A percentile compares a stretch with the other conserved stretches of the same genome.
Conservation (phyloP, 345 rosid species). For the Hibiscus tridactylites region DNA sequence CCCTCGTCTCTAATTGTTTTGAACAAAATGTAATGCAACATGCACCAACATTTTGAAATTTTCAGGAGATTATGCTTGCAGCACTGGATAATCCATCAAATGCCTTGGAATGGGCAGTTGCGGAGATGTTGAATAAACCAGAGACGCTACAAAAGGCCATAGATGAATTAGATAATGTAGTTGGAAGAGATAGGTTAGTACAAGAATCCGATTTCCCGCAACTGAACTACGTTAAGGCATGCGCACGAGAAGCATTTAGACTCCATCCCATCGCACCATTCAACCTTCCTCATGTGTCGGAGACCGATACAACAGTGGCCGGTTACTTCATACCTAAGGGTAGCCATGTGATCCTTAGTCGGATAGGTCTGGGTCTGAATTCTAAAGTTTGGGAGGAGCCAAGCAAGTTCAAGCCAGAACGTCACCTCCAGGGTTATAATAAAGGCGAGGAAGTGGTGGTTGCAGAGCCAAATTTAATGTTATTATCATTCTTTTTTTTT, state of each 20-base stretch:
- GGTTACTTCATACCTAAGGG: slow-evolving; percentile 23
- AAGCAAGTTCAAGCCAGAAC: slow-evolving; percentile 18
- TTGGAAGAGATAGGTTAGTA: slow-evolving; percentile 22
- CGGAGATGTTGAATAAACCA: slow-evolving; percentile 27
- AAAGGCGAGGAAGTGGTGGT: background rate
- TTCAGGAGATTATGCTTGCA: background rate
- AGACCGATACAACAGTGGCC: background rate
- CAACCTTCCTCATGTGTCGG: slow-evolving; percentile 18
- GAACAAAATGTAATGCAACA: background rate
- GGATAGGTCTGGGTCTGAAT: slow-evolving; percentile 20
- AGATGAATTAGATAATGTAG: slow-evolving; percentile 21
- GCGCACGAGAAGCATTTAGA: slow-evolving; percentile 22
- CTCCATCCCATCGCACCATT: slow-evolving; percentile 19
- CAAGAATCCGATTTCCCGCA: slow-evolving; percentile 23
- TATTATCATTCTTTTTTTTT: too few relatives aligned
- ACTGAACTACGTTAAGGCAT: slow-evolving; percentile 25
- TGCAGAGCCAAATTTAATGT: slow-evolving; percentile 1
- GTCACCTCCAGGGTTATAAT: slow-evolving; percentile 1
- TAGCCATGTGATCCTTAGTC: slow-evolving; percentile 18
- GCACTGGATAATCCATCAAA: background rate
- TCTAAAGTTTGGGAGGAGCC: slow-evolving; percentile 23
- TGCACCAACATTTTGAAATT: background rate
- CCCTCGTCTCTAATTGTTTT: background rate
- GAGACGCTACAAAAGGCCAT: slow-evolving; percentile 10
- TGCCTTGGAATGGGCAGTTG: slow-evolving; percentile 21